Percentiles rank a stretch among this genome's conserved stretches.
Evolutionary conservation across 768 basidiomycete species (phyloP).

Genomic region (Antrodiella citrinella): DNA sequence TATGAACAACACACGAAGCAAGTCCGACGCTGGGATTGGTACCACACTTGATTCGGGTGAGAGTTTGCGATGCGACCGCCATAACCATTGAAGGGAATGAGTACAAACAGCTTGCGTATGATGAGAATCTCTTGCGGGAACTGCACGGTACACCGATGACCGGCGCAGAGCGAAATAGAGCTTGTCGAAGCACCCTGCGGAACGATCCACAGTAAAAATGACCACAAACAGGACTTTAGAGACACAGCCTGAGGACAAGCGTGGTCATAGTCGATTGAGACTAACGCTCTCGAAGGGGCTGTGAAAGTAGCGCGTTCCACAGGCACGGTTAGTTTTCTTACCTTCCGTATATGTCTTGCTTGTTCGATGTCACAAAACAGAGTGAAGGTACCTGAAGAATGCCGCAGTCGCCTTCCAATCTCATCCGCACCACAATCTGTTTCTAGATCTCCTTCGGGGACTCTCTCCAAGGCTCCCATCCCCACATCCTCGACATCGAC

Average conservation of each 20-base stretch:
- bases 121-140: constrained; percentile 10
- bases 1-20: neutral
- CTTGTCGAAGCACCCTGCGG: neutral
- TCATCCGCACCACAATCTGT: neutral
- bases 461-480: neutral
- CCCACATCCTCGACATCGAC: neutral
- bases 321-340: neutral
- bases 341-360: neutral
- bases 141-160: constrained; percentile 12
- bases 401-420: neutral
- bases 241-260: constrained; percentile 7
- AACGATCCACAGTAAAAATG: neutral
- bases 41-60: neutral
- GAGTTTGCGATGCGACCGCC: neutral
- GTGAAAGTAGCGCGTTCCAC: neutral
- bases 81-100: neutral
- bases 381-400: neutral
- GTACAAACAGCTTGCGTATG: neutral
- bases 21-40: neutral
- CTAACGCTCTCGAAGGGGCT: neutral
- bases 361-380: neutral
- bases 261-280: constrained; percentile 2
- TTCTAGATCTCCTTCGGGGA: neutral
- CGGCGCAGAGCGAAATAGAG: constrained; percentile 13
- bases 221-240: neutral